Evolutionary conservation across 1,284 basidiomycete species (phyloP), one percentile per base, ranked within the genome.

Genomic region (Tylopilus sp.): DNA sequence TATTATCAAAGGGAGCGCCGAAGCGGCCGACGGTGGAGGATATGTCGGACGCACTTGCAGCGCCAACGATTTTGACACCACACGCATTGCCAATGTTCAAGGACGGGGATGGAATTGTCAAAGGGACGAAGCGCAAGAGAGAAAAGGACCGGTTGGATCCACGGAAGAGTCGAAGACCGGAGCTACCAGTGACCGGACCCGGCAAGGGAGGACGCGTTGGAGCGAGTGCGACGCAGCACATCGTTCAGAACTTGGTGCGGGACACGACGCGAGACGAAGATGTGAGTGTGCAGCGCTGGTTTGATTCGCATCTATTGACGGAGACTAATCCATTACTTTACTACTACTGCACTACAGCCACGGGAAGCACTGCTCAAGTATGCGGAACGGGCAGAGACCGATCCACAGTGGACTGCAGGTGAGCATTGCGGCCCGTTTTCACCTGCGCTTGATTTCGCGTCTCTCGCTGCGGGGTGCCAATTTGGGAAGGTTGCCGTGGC

Each of bases 351-450:
- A 37, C 57, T 66, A 43, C 76, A 98, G 90, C 96, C 96, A 29
- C 86, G 96, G 59, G 94, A 98, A 74, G 96, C 96, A 5, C 75
- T 99, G 58, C 87, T 99, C 79, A 94, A 88, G 74, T 98, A 96
- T 65, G 96, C 95, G 20, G 76, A 86, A 22, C 70, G 76, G 60
- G 86, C 86, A 62, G 84, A 92, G 28, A 74, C 80, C 54, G 86
- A 94, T 67, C 89, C 88, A 44, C 80, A 84, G 62, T 94, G 88
- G 86, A 94, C 92, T 29, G 74, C 72, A 73, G 91, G 91, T 88
- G 73, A 78, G 87, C 76, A 36, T 43, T 13, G 5, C 7, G 47
- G 35, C 4, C 26, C 47, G 19, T 53, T 45, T 58, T 60, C 47
- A 50, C 40, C 42, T 62, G 52, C 48, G 33, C 43, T 54, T 22